phyloP scores from a whole-genome alignment of 331 rosid species.

The Quercus phellos region DNA sequence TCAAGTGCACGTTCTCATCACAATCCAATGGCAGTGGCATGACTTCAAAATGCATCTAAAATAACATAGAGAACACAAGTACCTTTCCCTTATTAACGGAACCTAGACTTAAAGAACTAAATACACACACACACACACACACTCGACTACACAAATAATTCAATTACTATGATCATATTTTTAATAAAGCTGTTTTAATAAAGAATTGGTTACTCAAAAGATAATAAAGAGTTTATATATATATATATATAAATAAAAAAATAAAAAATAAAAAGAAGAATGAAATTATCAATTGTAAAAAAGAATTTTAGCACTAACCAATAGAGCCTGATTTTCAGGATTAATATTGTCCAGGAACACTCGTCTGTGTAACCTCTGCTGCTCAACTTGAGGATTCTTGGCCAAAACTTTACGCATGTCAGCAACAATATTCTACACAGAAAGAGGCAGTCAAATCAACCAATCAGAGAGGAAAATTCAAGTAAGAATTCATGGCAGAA shows the following conservation, averaged over 20 bases:
- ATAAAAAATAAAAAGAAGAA: background rate
- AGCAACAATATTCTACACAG: slow-evolving; percentile 76
- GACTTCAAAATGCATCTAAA: background rate
- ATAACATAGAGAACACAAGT: background rate
- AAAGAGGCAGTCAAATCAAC: slow-evolving; percentile 19
- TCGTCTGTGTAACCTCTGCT: slow-evolving; percentile 91
- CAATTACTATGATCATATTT: background rate
- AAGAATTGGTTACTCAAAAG: background rate
- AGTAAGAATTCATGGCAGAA: slow-evolving; percentile 9
- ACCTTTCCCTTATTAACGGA: background rate
- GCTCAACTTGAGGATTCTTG: slow-evolving; percentile 94
- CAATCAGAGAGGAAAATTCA: slow-evolving; percentile 10
- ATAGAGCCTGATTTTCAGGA: slow-evolving; percentile 83
- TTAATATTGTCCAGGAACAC: slow-evolving; percentile 80
- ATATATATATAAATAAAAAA: too few relatives aligned
- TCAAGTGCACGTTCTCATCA: background rate
- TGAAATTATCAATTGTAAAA: background rate
- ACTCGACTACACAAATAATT: background rate
- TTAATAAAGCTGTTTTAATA: background rate
- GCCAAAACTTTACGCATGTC: slow-evolving; percentile 97
- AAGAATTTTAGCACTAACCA: slow-evolving; percentile 55
- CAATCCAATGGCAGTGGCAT: background rate
- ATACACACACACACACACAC: background rate
- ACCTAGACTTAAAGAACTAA: background rate
- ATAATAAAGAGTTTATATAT: background rate